Evolutionary conservation across 2,329 filamentous ascomycete genomes (phyloP).

Genomic region (Venturia asperata): DNA sequence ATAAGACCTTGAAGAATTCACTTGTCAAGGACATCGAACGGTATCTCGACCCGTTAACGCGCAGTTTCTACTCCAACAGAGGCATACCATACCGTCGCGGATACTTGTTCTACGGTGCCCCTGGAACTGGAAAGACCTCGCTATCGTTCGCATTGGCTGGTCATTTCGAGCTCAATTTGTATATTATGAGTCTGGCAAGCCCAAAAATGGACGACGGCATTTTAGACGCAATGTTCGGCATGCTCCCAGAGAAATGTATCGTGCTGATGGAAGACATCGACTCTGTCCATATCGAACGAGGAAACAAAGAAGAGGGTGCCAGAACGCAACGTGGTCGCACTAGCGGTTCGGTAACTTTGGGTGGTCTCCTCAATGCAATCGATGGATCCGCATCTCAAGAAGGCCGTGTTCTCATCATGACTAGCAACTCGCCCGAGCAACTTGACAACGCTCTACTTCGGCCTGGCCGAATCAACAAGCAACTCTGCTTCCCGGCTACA

Average conservation of each 20-base stretch:
- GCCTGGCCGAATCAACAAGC: slow-evolving; percentile 24
- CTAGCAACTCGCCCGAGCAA: slow-evolving; percentile 25
- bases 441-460: slow-evolving; percentile 25
- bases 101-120: slow-evolving; percentile 72
- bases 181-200: slow-evolving; percentile 49
- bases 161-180: slow-evolving; percentile 41
- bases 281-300: slow-evolving; percentile 16
- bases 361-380: slow-evolving; percentile 26
- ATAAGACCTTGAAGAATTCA: slow-evolving; percentile 5
- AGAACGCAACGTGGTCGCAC: not conserved
- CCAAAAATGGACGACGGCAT: slow-evolving; percentile 66
- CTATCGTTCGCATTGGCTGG: slow-evolving; percentile 43
- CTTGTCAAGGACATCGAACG: slow-evolving; percentile 19
- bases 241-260: slow-evolving; percentile 54
- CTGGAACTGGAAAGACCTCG: slow-evolving; percentile 70
- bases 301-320: not conserved
- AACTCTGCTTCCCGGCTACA: slow-evolving; percentile 9
- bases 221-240: slow-evolving; percentile 48
- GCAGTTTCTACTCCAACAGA: slow-evolving; percentile 72
- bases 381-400: slow-evolving; percentile 24
- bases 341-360: slow-evolving; percentile 18
- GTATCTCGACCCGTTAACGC: slow-evolving; percentile 57
- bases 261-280: slow-evolving; percentile 20
- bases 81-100: slow-evolving; percentile 82
- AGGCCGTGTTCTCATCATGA: slow-evolving; percentile 28